phyloP scores from a whole-genome alignment of 139 green algal species.

The Cymbomonas tetramitiformis region DNA sequence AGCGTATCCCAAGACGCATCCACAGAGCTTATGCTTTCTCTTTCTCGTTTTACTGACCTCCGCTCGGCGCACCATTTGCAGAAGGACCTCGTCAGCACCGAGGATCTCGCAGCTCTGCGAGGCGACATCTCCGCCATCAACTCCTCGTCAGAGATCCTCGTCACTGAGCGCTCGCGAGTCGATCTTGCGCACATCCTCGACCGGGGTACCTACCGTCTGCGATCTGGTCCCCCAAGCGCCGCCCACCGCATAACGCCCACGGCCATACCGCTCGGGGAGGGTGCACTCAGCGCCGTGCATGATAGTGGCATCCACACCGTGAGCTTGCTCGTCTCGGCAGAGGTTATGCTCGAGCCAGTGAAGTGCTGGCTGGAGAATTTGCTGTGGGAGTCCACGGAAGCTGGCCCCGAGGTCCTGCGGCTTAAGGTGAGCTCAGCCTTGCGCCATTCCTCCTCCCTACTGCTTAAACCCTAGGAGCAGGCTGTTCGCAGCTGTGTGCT shows the following conservation, averaged over 20 bases:
- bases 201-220: neutral
- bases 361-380: slow-evolving; percentile 10
- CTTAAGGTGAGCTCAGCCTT: no score
- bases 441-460: no score
- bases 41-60: no score
- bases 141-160: slow-evolving; percentile 4
- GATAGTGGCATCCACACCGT: slow-evolving; percentile 1
- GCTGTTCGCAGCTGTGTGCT: no score
- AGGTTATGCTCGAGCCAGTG: neutral
- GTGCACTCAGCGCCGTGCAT: neutral
- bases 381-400: slow-evolving; percentile 17
- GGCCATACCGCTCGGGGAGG: neutral
- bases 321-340: neutral
- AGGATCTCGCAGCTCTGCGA: neutral
- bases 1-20: no score
- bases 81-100: slow-evolving; percentile 14
- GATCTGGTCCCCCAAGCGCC: neutral
- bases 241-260: neutral
- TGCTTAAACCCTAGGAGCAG: no score
- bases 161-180: slow-evolving; percentile 5
- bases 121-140: slow-evolving; percentile 11
- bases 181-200: slow-evolving; percentile 10
- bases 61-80: no score
- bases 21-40: no score
- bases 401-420: no score